phyloP scores from a whole-genome alignment of 495 filamentous ascomycete genomes.

The Neurospora pannonica region DNA sequence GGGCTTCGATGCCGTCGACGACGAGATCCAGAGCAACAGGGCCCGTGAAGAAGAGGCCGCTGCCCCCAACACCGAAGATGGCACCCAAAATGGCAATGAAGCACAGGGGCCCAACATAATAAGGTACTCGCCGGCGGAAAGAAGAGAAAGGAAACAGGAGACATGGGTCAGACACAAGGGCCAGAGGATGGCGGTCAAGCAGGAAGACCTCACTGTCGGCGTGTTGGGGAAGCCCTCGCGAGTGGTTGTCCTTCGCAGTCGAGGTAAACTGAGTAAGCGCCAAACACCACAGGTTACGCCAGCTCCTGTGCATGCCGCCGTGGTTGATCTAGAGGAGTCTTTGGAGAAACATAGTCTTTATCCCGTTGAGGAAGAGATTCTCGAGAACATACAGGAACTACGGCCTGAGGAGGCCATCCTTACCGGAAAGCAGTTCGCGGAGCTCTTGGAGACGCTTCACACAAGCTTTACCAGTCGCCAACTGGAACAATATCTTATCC shows the following conservation, averaged over 20 bases:
- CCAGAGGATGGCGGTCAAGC: background rate
- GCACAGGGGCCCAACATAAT: background rate
- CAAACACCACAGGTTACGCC: background rate
- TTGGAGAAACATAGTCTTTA: constrained; percentile 19
- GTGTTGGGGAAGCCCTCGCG: background rate
- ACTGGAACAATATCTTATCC: constrained; percentile 27
- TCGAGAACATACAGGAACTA: constrained; percentile 34
- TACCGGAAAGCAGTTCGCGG: constrained; percentile 25
- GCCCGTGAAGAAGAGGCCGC: background rate
- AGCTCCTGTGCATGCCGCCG: background rate
- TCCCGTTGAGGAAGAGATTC: constrained; percentile 18
- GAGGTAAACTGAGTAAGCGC: background rate
- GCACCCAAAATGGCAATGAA: background rate
- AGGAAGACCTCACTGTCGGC: background rate
- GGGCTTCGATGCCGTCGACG: background rate
- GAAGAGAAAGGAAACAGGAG: background rate
- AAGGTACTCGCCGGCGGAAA: background rate
- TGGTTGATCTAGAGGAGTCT: constrained; percentile 20
- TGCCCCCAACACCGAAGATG: background rate
- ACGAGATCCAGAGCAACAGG: background rate
- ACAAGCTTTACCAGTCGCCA: constrained; percentile 35
- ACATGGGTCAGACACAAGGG: background rate
- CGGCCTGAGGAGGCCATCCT: constrained; percentile 23
- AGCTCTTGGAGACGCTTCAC: constrained; percentile 26
- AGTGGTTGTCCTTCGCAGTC: constrained; percentile 17